Percentiles rank a stretch among this genome's conserved stretches.
These are phyloP conservation scores for Hemisphaericaspora xylofermentans DNA, from an alignment of 1,139 yeast species.

Conservation along the genomic window DNA sequence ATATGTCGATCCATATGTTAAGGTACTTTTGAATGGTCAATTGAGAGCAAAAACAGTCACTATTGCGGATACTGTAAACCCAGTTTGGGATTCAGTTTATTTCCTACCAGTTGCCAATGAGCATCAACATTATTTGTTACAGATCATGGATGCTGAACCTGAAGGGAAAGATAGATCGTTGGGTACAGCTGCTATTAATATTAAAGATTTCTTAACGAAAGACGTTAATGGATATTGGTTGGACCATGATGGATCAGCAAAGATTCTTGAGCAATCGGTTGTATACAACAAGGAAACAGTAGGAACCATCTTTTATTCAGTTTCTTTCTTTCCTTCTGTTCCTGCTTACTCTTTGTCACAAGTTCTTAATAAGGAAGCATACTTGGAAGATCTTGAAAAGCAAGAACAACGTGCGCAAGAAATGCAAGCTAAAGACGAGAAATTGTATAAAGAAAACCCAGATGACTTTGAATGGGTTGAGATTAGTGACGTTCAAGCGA, in stretches of 20 bases:
- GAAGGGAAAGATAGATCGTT: constrained; percentile 62
- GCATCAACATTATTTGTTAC: constrained; percentile 57
- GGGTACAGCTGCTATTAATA: constrained; percentile 56
- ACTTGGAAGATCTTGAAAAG: constrained; percentile 28
- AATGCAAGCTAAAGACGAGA: constrained; percentile 40
- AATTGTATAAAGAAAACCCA: constrained; percentile 56
- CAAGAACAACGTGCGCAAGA: constrained; percentile 37
- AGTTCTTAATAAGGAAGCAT: constrained; percentile 36
- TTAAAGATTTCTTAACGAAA: constrained; percentile 50
- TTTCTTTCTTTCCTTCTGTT: constrained; percentile 61
- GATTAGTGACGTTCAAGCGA: constrained; percentile 41
- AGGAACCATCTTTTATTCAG: constrained; percentile 55
- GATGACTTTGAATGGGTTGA: constrained; percentile 66
- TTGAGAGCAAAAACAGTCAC: constrained; percentile 55
- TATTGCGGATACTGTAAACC: constrained; percentile 55
- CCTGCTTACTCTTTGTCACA: constrained; percentile 64
- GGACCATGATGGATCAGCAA: constrained; percentile 54
- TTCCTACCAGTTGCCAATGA: constrained; percentile 64
- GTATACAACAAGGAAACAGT: constrained; percentile 42
- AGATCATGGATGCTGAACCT: constrained; percentile 65
- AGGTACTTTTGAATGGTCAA: constrained; percentile 57
- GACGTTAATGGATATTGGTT: constrained; percentile 45
- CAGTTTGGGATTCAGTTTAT: constrained; percentile 56
- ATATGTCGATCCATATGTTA: constrained; percentile 70
- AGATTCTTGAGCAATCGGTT: constrained; percentile 46